Percentiles rank a stretch among this genome's conserved stretches.
phyloP scores from a whole-genome alignment of 345 rosid species.

The Leavenworthia alabamica region DNA sequence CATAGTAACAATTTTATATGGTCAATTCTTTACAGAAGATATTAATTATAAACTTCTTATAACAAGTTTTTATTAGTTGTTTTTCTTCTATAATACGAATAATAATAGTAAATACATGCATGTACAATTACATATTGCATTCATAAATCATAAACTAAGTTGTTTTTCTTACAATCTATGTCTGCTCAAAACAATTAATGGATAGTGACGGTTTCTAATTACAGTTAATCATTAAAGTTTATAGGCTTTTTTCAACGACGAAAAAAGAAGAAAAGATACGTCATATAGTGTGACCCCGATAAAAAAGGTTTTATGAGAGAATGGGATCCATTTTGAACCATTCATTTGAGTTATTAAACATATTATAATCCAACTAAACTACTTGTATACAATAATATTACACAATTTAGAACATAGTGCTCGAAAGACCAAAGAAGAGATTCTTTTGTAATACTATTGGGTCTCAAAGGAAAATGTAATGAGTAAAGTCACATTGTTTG shows the following conservation, averaged over 20 bases:
- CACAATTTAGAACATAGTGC: constrained; percentile 7
- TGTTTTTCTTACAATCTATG: constrained; percentile 13
- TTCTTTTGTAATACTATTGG: constrained; percentile 22
- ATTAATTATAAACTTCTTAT: background rate
- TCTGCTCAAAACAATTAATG: background rate
- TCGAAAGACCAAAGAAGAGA: constrained; percentile 13
- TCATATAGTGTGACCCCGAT: constrained; percentile 2
- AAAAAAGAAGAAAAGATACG: constrained; percentile 14
- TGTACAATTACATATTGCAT: background rate
- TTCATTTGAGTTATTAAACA: background rate
- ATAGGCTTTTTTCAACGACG: constrained; percentile 2
- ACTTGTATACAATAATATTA: constrained; percentile 23
- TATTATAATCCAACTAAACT: background rate
- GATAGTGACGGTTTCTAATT: constrained; percentile 23
- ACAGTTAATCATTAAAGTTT: constrained; percentile 23
- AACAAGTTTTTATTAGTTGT: background rate
- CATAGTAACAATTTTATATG: background rate
- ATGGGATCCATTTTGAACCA: constrained; percentile 12
- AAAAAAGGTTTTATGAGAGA: background rate
- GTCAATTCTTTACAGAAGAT: background rate
- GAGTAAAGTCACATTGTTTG: constrained; percentile 19
- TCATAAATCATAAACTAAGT: background rate
- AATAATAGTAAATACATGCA: background rate
- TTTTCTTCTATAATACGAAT: background rate
- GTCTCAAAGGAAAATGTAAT: constrained; percentile 22